These are phyloP conservation scores for Fusarium sp. DNA, from an alignment of 2,329 filamentous ascomycete genomes.

Conservation along the genomic window DNA sequence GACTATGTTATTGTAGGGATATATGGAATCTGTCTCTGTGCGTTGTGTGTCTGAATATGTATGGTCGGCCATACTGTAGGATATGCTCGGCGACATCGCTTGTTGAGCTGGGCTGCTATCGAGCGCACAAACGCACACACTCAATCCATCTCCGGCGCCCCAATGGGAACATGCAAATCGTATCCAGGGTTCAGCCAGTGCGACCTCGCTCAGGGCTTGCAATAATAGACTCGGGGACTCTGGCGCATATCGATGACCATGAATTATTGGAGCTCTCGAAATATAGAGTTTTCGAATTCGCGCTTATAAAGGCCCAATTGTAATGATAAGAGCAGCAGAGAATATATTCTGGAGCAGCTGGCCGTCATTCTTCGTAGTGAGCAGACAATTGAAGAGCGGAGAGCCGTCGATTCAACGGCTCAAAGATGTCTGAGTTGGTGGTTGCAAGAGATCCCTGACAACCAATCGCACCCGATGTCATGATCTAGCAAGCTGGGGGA, in stretches of 20 bases:
- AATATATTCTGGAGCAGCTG: slow-evolving; percentile 11
- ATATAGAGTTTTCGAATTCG: slow-evolving; percentile 4
- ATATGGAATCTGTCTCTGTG: not conserved
- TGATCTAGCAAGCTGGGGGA: slow-evolving; percentile 36
- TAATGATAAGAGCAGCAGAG: not conserved
- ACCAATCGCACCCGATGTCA: slow-evolving; percentile 38
- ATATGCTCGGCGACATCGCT: slow-evolving; percentile 34
- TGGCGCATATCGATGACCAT: slow-evolving; percentile 33
- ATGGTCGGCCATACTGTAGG: slow-evolving; percentile 16
- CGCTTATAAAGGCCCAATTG: slow-evolving; percentile 27
- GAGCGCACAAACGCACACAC: slow-evolving; percentile 33
- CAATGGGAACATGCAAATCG: slow-evolving; percentile 34
- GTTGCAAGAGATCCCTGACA: slow-evolving; percentile 29
- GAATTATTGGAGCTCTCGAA: slow-evolving; percentile 2
- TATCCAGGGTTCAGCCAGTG: slow-evolving; percentile 35
- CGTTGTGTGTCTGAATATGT: slow-evolving; percentile 1
- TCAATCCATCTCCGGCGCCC: slow-evolving; percentile 26
- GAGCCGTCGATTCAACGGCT: slow-evolving; percentile 29
- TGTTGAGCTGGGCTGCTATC: slow-evolving; percentile 36
- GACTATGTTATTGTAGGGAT: not conserved
- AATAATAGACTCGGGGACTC: slow-evolving; percentile 9
- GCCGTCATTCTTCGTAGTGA: not conserved
- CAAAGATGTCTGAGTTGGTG: slow-evolving; percentile 36
- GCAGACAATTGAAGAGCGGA: slow-evolving; percentile 21
- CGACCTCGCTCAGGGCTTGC: slow-evolving; percentile 36